A percentile compares a stretch with the other conserved stretches of the same genome.
phyloP scores from a whole-genome alignment of 768 basidiomycete species.

The Suillus sp. region DNA sequence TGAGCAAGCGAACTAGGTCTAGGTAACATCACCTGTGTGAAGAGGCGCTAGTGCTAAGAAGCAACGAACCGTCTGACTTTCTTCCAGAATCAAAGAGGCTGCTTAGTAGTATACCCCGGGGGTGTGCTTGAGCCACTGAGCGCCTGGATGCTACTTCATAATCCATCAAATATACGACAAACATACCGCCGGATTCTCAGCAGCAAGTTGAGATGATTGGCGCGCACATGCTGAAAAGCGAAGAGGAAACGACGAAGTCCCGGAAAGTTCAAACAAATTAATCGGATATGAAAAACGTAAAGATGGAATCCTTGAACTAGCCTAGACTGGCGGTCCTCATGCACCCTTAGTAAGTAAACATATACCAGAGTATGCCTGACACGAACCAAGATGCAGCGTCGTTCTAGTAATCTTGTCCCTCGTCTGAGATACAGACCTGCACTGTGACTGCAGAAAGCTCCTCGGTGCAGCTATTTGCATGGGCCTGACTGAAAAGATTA shows the following conservation, averaged over 20 bases:
- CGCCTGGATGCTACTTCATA: no score
- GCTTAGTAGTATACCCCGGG: not conserved
- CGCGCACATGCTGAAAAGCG: not conserved
- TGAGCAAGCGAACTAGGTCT: not conserved
- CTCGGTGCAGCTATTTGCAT: not conserved
- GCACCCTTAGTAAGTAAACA: not conserved
- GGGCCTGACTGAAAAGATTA: not conserved
- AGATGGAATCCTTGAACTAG: not conserved
- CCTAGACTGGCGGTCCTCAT: not conserved
- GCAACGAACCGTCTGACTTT: not conserved
- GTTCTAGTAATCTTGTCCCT: not conserved
- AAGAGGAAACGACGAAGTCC: not conserved
- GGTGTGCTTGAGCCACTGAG: not conserved
- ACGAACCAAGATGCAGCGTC: not conserved
- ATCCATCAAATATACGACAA: no score
- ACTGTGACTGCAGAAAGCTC: not conserved
- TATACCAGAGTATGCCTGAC: not conserved
- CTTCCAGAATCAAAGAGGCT: not conserved
- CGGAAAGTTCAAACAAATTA: not conserved
- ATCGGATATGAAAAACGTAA: slow-evolving; percentile 4
- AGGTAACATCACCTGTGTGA: not conserved
- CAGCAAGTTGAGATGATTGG: not conserved
- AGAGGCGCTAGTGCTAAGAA: not conserved
- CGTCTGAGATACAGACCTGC: not conserved
- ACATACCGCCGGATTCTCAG: no score